Evolutionary conservation across 2,329 filamentous ascomycete genomes (phyloP), one percentile per base, ranked within the genome.

Genomic region (Colletotrichum orbiculare): DNA sequence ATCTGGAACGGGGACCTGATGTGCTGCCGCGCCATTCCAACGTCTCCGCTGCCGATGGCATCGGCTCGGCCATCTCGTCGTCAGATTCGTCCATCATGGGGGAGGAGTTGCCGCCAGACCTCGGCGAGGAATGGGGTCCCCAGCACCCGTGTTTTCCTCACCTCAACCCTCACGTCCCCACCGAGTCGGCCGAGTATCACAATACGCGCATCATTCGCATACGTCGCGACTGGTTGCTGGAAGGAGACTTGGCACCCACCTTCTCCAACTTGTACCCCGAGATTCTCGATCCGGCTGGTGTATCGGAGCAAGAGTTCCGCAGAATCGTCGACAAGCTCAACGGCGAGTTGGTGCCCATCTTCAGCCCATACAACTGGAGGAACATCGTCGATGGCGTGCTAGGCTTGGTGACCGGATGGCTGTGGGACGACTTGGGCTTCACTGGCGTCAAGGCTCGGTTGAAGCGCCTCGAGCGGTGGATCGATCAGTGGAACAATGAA

Each of bases 191-290:
- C 12, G 88, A 96, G 69, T 93, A 93, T 73, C 78, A 84, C 49
- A 88, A 84, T 7, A 99, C 96, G 2, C 90, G 95, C 61, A 92
- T 99, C 69, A 97, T 99, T 72, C 90, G 96, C 13, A 91, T 99
- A 68, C 89, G 90, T 63, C 87, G 96, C 46, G 96, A 99, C 77
- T 99, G 94, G 92, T 90, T 98, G 79, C 78, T 94, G 37, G 87
- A 90, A 66, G 96, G 95, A 41, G 96, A 99, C 76, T 81, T 97
- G 35, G 95, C 94, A 1, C 96, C 96, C 0, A 93, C 94, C 0
- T 98, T 96, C 75, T 96, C 93, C 13, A 97, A 98, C 72, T 83
- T 97, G 3, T 99, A 99, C 73, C 96, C 96, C 0, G 96, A 99
- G 75, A 97, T 99, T 63, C 83, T 99, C 8, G 94, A 97, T 69